Percentiles rank a stretch among this genome's conserved stretches.
These are phyloP conservation scores for Puccinia horiana DNA, from an alignment of 1,284 basidiomycete species.

Conservation along the genomic window DNA sequence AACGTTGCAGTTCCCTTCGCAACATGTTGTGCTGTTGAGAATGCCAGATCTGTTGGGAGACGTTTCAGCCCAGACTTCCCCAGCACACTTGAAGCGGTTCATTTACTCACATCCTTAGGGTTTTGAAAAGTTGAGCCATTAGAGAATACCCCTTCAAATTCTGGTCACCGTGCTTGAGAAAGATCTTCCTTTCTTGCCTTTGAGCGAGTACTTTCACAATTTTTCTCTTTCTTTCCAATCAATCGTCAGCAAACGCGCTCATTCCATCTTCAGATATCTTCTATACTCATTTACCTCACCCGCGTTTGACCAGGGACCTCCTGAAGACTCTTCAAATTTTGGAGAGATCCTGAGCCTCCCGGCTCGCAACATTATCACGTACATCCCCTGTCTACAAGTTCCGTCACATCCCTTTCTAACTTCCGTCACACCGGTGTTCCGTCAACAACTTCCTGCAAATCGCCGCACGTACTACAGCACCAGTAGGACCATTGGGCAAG, in stretches of 20 bases:
- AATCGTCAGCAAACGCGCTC: background rate
- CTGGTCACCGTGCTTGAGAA: background rate
- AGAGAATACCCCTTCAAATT: background rate
- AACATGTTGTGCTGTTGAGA: background rate
- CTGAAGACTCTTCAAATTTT: background rate
- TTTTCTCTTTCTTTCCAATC: background rate
- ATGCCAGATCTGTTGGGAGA: background rate
- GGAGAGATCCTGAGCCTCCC: background rate
- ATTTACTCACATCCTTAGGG: background rate
- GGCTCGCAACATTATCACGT: background rate
- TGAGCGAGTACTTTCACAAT: background rate
- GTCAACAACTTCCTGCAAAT: background rate
- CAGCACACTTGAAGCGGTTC: background rate
- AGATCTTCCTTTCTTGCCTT: conserved; percentile 1
- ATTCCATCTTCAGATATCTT: background rate
- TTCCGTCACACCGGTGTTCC: background rate
- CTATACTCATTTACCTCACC: background rate
- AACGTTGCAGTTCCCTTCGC: background rate
- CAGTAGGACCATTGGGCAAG: background rate
- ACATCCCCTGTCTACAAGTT: no score
- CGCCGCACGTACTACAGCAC: background rate
- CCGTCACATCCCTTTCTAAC: background rate
- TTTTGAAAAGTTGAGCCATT: background rate
- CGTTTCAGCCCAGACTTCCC: background rate
- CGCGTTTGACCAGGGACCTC: background rate